Percentiles rank a stretch among this genome's conserved stretches.
These are phyloP conservation scores for Taphrina pruni DNA, from an alignment of 1,139 yeast species.

Conservation along the genomic window DNA sequence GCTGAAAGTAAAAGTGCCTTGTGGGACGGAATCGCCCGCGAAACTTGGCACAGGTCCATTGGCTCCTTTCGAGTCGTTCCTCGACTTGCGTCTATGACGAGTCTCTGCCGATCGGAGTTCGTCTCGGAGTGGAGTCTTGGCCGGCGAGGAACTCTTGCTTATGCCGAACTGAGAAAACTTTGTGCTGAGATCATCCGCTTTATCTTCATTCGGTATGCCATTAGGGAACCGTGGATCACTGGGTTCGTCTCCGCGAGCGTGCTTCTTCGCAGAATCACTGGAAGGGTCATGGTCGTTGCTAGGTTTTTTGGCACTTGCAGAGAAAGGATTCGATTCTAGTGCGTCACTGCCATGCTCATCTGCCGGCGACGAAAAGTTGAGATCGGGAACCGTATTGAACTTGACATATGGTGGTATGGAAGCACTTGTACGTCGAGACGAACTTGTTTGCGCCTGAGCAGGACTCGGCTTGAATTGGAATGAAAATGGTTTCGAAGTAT, in stretches of 20 bases:
- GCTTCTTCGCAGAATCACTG: background rate
- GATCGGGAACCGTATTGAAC: conserved; percentile 20
- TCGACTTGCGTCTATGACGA: background rate
- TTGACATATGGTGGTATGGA: conserved; percentile 14
- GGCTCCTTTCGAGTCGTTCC: background rate
- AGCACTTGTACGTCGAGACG: conserved; percentile 6
- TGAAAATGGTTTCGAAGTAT: background rate
- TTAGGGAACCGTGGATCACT: background rate
- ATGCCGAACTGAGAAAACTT: background rate
- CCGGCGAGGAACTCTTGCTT: conserved; percentile 2
- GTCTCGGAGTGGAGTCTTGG: background rate
- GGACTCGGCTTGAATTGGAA: conserved; percentile 8
- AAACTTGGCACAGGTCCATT: background rate
- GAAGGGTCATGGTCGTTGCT: background rate
- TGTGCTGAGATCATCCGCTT: background rate
- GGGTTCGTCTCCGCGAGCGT: conserved; percentile 2
- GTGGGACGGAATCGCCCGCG: background rate
- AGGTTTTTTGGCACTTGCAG: background rate
- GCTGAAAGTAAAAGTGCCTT: conserved; percentile 1
- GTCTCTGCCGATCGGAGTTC: background rate
- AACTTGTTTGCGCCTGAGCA: background rate
- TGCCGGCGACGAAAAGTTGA: conserved; percentile 22
- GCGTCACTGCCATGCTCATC: background rate
- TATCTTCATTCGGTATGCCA: background rate
- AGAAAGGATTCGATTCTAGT: background rate